Evolutionary conservation across 495 filamentous ascomycete species (phyloP).

Genomic region (Aspergillus taichungensis): DNA sequence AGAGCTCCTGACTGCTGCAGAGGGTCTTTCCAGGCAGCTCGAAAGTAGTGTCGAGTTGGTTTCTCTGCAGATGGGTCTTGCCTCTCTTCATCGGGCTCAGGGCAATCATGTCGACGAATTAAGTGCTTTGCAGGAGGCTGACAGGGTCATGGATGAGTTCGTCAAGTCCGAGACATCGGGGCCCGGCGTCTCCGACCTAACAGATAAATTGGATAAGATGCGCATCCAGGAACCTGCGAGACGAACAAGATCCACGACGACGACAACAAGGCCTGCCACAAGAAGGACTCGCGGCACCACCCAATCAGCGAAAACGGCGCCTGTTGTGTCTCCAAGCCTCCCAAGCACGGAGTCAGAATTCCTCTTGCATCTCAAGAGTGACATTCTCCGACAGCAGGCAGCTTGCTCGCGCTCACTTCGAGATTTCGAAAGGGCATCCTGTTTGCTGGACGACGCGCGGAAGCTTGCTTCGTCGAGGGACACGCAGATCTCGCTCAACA

Average conservation of each 20-base stretch:
- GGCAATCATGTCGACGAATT: constrained; percentile 44
- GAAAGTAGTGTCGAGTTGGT: constrained; percentile 40
- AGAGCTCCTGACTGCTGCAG: constrained; percentile 46
- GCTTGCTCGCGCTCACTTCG: constrained; percentile 30
- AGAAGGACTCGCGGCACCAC: constrained; percentile 31
- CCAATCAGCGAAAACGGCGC: constrained; percentile 16
- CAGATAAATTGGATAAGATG: constrained; percentile 34
- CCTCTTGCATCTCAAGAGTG: constrained; percentile 48
- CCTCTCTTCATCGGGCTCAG: constrained; percentile 29
- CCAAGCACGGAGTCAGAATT: constrained; percentile 26
- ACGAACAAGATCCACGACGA: constrained; percentile 15
- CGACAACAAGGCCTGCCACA: constrained; percentile 16
- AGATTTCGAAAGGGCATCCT: constrained; percentile 32
- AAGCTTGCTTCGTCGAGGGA: constrained; percentile 27
- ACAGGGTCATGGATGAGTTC: constrained; percentile 29
- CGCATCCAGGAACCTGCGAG: constrained; percentile 23
- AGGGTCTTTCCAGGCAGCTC: constrained; percentile 27
- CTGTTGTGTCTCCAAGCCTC: constrained; percentile 17
- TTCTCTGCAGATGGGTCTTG: constrained; percentile 36
- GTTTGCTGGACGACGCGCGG: constrained; percentile 23
- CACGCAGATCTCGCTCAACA: constrained; percentile 33
- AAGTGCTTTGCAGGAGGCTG: constrained; percentile 31
- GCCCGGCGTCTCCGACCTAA: constrained; percentile 16
- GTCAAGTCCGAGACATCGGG: constrained; percentile 14
- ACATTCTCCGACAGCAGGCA: constrained; percentile 58